These are phyloP conservation scores for Elsinoe batatas DNA, from an alignment of 2,329 filamentous ascomycete species.

Conservation along the genomic window DNA sequence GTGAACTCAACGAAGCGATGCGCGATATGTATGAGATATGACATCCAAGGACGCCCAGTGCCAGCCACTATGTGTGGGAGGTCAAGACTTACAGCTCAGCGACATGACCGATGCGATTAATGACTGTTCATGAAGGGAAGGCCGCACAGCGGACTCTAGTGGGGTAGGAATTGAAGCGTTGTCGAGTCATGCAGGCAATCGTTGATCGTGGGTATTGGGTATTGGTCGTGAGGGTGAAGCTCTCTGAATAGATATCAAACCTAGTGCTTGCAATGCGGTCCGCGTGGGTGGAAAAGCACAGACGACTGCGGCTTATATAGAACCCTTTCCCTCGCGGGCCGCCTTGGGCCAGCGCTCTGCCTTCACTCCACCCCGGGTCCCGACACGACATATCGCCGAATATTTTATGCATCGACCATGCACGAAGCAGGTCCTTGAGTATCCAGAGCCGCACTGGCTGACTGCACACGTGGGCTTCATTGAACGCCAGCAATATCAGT, in stretches of 20 bases:
- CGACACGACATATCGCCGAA: too few relatives aligned
- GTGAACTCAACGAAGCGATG: background rate
- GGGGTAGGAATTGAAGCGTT: background rate
- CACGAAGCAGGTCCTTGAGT: too few relatives aligned
- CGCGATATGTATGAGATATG: background rate
- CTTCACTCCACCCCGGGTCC: too few relatives aligned
- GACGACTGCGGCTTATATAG: too few relatives aligned
- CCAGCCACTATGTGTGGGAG: background rate
- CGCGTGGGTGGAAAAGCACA: background rate
- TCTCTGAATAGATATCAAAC: background rate
- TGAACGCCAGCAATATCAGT: too few relatives aligned
- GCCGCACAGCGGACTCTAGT: conserved; percentile 5
- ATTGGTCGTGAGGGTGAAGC: background rate
- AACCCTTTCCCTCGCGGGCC: too few relatives aligned
- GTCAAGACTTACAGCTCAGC: conserved; percentile 7
- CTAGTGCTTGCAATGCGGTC: background rate
- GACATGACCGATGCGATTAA: background rate
- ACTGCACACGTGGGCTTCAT: too few relatives aligned
- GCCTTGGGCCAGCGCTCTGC: too few relatives aligned
- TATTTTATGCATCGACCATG: too few relatives aligned
- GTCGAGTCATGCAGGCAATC: background rate
- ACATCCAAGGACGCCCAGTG: background rate
- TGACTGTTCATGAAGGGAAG: background rate
- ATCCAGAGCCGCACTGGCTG: too few relatives aligned
- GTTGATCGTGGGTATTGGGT: background rate